Conservation (phyloP, 305 asterid species). For the Striga hermonthica region DNA sequence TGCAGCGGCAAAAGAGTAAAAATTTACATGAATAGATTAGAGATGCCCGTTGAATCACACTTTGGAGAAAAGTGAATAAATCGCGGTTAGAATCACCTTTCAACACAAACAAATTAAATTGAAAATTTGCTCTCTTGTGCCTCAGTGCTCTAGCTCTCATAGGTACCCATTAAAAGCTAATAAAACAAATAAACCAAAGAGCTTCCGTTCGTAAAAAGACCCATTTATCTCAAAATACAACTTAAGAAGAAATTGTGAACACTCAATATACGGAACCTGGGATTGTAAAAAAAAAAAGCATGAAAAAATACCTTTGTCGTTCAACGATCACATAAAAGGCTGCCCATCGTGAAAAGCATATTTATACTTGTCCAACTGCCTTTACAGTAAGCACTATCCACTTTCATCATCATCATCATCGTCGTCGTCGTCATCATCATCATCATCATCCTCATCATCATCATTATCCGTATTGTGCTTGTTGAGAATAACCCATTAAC, state of each 20-base stretch:
- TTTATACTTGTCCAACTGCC: slow-evolving; percentile 1
- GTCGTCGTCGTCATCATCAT: slow-evolving; percentile 30
- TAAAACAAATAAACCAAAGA: neutral
- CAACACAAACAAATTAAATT: no score
- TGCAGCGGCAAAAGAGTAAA: no score
- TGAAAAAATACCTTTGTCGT: slow-evolving; percentile 39
- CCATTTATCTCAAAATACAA: neutral
- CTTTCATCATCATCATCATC: slow-evolving; percentile 30
- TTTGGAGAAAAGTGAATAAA: no score
- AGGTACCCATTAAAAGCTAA: neutral
- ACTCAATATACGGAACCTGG: neutral
- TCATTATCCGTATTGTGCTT: slow-evolving; percentile 45
- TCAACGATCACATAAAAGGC: neutral
- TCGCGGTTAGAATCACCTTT: no score
- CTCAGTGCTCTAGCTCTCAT: no score
- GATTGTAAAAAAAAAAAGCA: slow-evolving; percentile 1
- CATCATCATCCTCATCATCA: slow-evolving; percentile 27
- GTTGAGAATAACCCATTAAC: slow-evolving; percentile 56
- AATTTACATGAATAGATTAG: no score
- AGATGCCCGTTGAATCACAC: no score
- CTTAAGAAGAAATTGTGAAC: neutral
- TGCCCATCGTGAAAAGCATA: neutral
- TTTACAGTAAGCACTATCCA: slow-evolving; percentile 23
- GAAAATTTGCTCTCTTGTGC: no score
- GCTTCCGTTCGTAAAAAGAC: no score